Conservation (phyloP, 495 filamentous ascomycete species). For the Aspergillus biplanus region DNA sequence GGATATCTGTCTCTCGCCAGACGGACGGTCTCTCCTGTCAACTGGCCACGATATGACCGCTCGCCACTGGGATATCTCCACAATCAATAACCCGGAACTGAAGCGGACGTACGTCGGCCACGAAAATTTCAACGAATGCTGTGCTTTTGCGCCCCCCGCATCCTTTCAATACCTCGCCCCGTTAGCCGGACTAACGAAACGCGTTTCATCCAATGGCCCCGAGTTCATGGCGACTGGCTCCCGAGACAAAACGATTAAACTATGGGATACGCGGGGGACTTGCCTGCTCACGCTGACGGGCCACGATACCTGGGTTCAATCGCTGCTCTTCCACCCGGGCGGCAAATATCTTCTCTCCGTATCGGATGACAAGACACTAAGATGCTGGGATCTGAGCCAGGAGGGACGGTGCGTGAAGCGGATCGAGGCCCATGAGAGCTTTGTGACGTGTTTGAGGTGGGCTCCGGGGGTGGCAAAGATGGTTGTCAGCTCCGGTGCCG, state of each 20-base stretch:
- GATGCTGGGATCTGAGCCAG: slow-evolving; percentile 94
- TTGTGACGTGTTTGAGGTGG: slow-evolving; percentile 88
- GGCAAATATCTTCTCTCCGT: slow-evolving; percentile 90
- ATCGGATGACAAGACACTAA: slow-evolving; percentile 86
- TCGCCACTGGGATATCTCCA: slow-evolving; percentile 76
- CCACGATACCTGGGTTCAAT: slow-evolving; percentile 96
- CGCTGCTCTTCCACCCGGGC: slow-evolving; percentile 86
- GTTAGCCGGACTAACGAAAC: slow-evolving; percentile 83
- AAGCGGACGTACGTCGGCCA: slow-evolving; percentile 74
- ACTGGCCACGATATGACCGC: slow-evolving; percentile 76
- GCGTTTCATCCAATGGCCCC: slow-evolving; percentile 73
- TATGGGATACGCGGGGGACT: slow-evolving; percentile 88
- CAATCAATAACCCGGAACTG: slow-evolving; percentile 26
- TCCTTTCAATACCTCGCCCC: slow-evolving; percentile 77
- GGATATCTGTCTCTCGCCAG: slow-evolving; percentile 78
- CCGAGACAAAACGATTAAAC: slow-evolving; percentile 86
- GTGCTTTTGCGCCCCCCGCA: slow-evolving; percentile 80
- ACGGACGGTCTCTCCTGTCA: slow-evolving; percentile 82
- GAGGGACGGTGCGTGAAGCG: slow-evolving; percentile 89
- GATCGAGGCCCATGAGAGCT: slow-evolving; percentile 78
- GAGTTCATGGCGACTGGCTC: slow-evolving; percentile 93
- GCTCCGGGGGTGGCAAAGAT: slow-evolving; percentile 65
- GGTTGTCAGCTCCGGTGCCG: slow-evolving; percentile 43
- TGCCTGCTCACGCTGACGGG: slow-evolving; percentile 85
- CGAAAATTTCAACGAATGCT: slow-evolving; percentile 89